Evolutionary conservation across 768 basidiomycete genomes (phyloP), one percentile per base, ranked within the genome.

Genomic region (Russula vinacea): DNA sequence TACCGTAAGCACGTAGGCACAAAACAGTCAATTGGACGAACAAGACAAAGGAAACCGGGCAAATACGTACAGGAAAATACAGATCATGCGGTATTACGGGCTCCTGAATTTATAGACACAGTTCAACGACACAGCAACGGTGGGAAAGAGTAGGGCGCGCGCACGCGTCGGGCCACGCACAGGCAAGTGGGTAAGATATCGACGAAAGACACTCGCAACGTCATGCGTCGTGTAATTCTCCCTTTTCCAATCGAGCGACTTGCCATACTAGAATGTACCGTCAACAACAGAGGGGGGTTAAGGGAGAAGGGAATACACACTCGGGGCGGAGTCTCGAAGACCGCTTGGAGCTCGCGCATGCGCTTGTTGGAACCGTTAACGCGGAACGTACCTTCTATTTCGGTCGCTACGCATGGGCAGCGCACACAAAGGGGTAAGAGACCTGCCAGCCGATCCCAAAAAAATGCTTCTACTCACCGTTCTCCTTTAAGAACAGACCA

Each of bases 161-260:
- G 56, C 24, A 26, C 26, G 40, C 39, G 62, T 57, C 58, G 64
- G 32, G 58, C 56, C 22, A 84, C 91, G 74, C 71, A 95, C 95
- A 37, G 97, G 94, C 90, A 98, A 93, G 73, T 91, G 90, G 0
- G 95, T 98, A 56, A 99, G 84, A 75, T 93, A 99, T 78, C 96
- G 79, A 64, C 96, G 84, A 72, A 98, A 94, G 60, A 99, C 94
- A 70, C 92, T 97, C 22, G 96, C 96, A 56, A 97, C 94, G 73
- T 99, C 96, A 73, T 99, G 96, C 16, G 93, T 84, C n/a, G 89
- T 96, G 74, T 89, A 98, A 22, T 82, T 79, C 70, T 90, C 87
- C 64, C 84, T 78, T 71, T 86, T 88, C 94, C 96, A 98, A 69
- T 97, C 90, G 47, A 99, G 78, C 58, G 86, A 83, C 76, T 97